Conservation (phyloP, 2,329 filamentous ascomycete genomes). For the Trematosphaeria pertusa region DNA sequence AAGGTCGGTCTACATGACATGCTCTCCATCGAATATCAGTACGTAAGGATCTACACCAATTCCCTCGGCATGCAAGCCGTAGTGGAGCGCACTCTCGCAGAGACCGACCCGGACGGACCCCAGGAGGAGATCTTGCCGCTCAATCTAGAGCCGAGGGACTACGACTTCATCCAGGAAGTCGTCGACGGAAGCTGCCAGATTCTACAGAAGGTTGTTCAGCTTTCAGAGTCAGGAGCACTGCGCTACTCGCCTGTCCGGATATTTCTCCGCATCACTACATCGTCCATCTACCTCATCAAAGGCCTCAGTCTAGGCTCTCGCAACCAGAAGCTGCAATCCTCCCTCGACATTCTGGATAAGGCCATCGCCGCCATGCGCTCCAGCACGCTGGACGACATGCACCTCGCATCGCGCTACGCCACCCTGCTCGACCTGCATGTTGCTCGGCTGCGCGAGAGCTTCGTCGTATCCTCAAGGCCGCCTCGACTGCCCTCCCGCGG, state of each 20-base stretch:
- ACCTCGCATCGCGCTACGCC: slow-evolving; percentile 59
- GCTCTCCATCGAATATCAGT: slow-evolving; percentile 61
- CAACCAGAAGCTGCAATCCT: slow-evolving; percentile 57
- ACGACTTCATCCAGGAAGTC: slow-evolving; percentile 63
- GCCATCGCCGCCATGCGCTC: slow-evolving; percentile 58
- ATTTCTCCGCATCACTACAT: slow-evolving; percentile 61
- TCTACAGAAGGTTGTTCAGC: slow-evolving; percentile 56
- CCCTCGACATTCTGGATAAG: slow-evolving; percentile 56
- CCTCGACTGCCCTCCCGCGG: slow-evolving; percentile 43
- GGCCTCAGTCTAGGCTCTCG: slow-evolving; percentile 58
- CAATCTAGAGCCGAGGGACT: slow-evolving; percentile 58
- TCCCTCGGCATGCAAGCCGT: slow-evolving; percentile 64
- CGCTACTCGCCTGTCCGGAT: slow-evolving; percentile 62
- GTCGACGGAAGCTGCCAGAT: slow-evolving; percentile 62
- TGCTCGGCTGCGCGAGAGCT: slow-evolving; percentile 45
- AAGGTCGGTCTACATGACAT: slow-evolving; percentile 54
- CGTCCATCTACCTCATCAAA: slow-evolving; percentile 63
- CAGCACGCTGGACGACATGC: slow-evolving; percentile 60
- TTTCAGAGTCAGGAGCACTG: slow-evolving; percentile 56
- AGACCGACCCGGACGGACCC: slow-evolving; percentile 44
- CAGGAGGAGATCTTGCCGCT: slow-evolving; percentile 51
- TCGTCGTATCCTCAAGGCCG: slow-evolving; percentile 45
- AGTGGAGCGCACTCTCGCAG: slow-evolving; percentile 59
- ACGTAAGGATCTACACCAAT: slow-evolving; percentile 53
- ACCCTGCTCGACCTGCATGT: slow-evolving; percentile 55